phyloP scores from a whole-genome alignment of 495 filamentous ascomycete genomes.

The Penicillium longicatenatum region DNA sequence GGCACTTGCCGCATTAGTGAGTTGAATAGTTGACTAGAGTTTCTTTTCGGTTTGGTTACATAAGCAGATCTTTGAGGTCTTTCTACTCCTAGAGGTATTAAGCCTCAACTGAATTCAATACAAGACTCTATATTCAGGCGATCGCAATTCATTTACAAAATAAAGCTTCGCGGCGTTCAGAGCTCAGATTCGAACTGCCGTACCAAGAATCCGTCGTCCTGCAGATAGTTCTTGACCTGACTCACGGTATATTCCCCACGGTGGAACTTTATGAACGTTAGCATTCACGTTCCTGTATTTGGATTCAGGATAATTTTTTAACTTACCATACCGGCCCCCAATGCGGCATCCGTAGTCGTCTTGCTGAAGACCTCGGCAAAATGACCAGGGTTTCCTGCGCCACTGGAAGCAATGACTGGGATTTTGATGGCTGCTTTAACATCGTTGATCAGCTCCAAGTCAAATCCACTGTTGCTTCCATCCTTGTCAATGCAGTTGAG shows the following conservation, averaged over 20 bases:
- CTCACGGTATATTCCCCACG: conserved; percentile 90
- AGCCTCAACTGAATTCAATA: no score
- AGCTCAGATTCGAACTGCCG: conserved; percentile 65
- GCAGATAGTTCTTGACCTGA: conserved; percentile 86
- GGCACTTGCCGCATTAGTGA: conserved; percentile 3
- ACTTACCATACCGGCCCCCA: conserved; percentile 91
- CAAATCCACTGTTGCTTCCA: conserved; percentile 92
- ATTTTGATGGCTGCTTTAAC: conserved; percentile 85
- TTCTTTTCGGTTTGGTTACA: no score
- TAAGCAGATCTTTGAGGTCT: no score
- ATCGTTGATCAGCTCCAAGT: conserved; percentile 84
- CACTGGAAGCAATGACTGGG: conserved; percentile 93
- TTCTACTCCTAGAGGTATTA: no score
- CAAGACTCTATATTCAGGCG: neutral
- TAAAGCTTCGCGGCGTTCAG: conserved; percentile 12
- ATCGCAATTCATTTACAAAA: neutral
- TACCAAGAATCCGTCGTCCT: conserved; percentile 70
- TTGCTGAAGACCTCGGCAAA: conserved; percentile 87
- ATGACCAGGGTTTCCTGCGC: conserved; percentile 85
- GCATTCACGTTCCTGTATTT: neutral
- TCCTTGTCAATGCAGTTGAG: conserved; percentile 98
- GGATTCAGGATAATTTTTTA: neutral
- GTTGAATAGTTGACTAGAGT: neutral
- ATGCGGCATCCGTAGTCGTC: conserved; percentile 86
- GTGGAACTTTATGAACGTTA: conserved; percentile 67